Percentiles rank a stretch among this genome's conserved stretches.
Evolutionary conservation across 1,139 yeast genomes (phyloP).

Genomic region (Wickerhamiella pararugosa): DNA sequence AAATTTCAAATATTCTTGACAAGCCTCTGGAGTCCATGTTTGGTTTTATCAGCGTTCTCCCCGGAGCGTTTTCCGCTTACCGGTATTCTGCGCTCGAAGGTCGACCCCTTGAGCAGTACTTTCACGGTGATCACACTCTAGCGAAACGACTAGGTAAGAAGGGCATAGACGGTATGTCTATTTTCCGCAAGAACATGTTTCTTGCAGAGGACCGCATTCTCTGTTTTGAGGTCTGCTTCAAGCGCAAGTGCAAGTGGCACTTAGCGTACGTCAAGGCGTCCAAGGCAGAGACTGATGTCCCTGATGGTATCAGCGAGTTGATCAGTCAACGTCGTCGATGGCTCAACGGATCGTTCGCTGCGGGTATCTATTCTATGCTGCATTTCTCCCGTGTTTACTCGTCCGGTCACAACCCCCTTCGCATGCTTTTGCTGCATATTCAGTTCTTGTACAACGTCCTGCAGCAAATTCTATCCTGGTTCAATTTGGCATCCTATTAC

Average conservation of each 20-base stretch:
- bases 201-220: constrained; percentile 89
- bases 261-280: constrained; percentile 79
- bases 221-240: constrained; percentile 85
- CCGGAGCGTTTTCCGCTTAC: constrained; percentile 82
- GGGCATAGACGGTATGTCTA: constrained; percentile 38
- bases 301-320: constrained; percentile 72
- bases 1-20: constrained; percentile 67
- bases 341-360: constrained; percentile 94
- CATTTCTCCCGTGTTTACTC: constrained; percentile 61
- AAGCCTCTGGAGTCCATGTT: constrained; percentile 74
- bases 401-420: constrained; percentile 57
- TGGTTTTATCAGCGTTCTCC: constrained; percentile 69
- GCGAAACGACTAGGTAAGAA: constrained; percentile 31
- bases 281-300: constrained; percentile 92
- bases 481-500: constrained; percentile 66
- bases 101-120: constrained; percentile 78
- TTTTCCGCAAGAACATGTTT: constrained; percentile 88
- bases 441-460: constrained; percentile 68
- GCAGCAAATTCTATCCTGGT: constrained; percentile 61
- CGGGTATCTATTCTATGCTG: constrained; percentile 69
- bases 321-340: constrained; percentile 87
- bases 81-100: constrained; percentile 60
- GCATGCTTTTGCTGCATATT: constrained; percentile 58
- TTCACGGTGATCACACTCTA: constrained; percentile 68
- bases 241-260: constrained; percentile 67